Base-by-base conservation (phyloP, 2,329 filamentous ascomycete species). In the Hypoxylon sp. region DNA sequence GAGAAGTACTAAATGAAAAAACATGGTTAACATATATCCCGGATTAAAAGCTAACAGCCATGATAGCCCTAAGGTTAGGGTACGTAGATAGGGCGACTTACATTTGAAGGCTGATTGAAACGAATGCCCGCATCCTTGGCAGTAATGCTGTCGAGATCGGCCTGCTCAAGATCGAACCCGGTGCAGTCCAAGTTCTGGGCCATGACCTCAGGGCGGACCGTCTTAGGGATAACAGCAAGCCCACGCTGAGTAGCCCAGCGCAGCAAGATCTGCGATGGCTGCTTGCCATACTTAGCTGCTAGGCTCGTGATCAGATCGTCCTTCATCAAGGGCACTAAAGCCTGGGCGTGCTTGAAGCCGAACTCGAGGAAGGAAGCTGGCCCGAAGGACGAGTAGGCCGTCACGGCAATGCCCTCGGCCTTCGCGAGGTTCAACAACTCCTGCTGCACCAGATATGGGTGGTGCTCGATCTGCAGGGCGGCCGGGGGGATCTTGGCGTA, bases 401-500 rank as follows among this genome's bases (percentile, higher is more conserved):
- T 96, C 63, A 97, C 86, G 73, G 86, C 85, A 74, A 97, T 91
- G 67, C 89, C 88, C 82, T 94, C 86, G 59, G 84, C 82, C 83
- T 91, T 85, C 75, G 90, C 91, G 57, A 93, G 88, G 75, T 88
- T 83, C 75, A 96, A 80, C 58, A 97, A 87, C 59, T 89, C 86
- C 66, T 84, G 81, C 85, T 97, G 93, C 68, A 92, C 91, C 66
- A 95, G 88, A 86, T 94, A 96, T 26, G 93, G 93, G 86, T 97
- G 94, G 84, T 95, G 92, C 85, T 97, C 93, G 80, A 97, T 91
- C 85, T 97, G 94, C 67, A 96, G 90, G 44, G 91, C 90, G 42
- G 92, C 91, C 8, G 93, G 92, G 48, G 85, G 85, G 81, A 94
- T 88, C 75, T 87, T 88, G 70, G 92, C 92, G 81, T 94, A 93